Conservation (phyloP, 805 yeast species). For the Kregervanrija fluxuum region DNA sequence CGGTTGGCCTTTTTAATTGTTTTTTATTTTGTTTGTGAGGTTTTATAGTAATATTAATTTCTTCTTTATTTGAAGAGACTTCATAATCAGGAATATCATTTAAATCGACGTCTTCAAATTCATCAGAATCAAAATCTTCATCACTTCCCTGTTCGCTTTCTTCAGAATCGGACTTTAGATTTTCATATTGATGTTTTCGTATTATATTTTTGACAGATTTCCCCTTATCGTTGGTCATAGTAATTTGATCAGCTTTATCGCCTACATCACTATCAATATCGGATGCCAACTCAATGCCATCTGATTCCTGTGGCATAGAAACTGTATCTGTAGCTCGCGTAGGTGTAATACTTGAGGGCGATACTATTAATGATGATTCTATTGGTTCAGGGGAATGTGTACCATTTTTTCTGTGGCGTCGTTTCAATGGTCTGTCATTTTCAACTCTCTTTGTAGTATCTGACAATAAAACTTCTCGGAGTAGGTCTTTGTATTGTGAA, state of each 20-base stretch:
- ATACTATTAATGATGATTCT: not conserved
- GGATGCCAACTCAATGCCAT: not conserved
- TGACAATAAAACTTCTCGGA: conserved; percentile 1
- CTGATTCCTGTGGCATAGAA: not conserved
- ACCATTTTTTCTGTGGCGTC: conserved; percentile 1
- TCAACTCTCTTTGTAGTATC: not conserved
- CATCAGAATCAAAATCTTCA: conserved; percentile 33
- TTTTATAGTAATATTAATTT: conserved; percentile 20
- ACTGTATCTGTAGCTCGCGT: no score
- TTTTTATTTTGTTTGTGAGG: conserved; percentile 10
- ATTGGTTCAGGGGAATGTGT: not conserved
- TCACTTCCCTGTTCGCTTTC: conserved; percentile 13
- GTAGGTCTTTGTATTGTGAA: conserved; percentile 4
- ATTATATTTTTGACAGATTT: not conserved
- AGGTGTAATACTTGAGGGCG: no score
- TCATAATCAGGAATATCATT: conserved; percentile 9
- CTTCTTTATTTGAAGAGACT: conserved; percentile 7
- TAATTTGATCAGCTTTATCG: not conserved
- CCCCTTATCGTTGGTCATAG: not conserved
- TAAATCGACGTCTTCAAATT: conserved; percentile 33
- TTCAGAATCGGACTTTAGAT: not conserved
- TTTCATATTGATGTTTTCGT: not conserved
- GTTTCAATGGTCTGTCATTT: conserved; percentile 2
- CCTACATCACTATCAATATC: conserved; percentile 8
- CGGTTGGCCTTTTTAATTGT: conserved; percentile 23